Evolutionary conservation across 805 yeast genomes (phyloP).

Genomic region (Metschnikowia santaceciliae): DNA sequence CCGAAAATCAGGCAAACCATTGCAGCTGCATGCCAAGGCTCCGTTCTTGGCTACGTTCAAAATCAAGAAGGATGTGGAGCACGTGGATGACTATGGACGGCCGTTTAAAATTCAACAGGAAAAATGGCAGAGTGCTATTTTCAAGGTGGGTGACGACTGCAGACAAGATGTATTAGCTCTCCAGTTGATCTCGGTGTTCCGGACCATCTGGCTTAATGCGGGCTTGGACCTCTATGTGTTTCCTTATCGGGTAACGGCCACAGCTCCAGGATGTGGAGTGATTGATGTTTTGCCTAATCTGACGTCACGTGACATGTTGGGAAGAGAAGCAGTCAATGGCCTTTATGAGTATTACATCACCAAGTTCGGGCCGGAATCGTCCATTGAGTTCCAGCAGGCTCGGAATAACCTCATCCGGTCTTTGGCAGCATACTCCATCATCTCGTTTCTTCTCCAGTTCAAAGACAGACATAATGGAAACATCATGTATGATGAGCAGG

Average conservation of each 20-base stretch:
- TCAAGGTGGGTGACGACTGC: conserved; percentile 99
- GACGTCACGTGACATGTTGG: conserved; percentile 95
- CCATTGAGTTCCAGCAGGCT: conserved; percentile 86
- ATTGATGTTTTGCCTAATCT: conserved; percentile 96
- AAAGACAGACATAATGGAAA: conserved; percentile 99
- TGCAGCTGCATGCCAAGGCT: conserved; percentile 98
- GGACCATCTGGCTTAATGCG: conserved; percentile 81
- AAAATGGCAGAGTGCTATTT: conserved; percentile 91
- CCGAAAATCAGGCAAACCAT: conserved; percentile 86
- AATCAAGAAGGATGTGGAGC: conserved; percentile 57
- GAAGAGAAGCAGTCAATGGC: conserved; percentile 98
- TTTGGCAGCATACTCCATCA: conserved; percentile 89
- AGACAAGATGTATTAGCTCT: conserved; percentile 94
- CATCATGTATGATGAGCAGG: conserved; percentile 92
- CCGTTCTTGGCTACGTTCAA: conserved; percentile 97
- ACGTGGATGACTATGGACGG: conserved; percentile 39
- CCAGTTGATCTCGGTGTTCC: conserved; percentile 86
- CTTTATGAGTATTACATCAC: conserved; percentile 86
- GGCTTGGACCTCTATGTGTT: conserved; percentile 89
- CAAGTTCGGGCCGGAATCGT: conserved; percentile 91
- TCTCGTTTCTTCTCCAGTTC: conserved; percentile 85
- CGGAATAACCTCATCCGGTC: conserved; percentile 91
- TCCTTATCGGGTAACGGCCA: conserved; percentile 95
- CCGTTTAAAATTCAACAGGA: conserved; percentile 44
- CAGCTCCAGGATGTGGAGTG: conserved; percentile 99